Conservation (phyloP, 192 early-diverging fungal genomes). For the Rhizoclosmatium globosum region DNA sequence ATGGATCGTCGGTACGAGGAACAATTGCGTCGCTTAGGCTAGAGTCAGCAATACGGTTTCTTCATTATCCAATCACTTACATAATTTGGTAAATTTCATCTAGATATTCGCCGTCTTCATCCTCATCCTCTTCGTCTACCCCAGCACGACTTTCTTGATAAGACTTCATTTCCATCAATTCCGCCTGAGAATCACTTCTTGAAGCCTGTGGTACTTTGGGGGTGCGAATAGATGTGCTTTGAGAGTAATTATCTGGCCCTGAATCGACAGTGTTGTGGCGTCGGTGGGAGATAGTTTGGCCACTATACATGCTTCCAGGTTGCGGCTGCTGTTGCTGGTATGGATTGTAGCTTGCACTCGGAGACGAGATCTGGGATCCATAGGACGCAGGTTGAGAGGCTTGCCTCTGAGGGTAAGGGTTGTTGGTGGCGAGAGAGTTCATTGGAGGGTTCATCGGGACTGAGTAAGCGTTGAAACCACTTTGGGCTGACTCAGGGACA, state of each 20-base stretch:
- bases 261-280: not conserved
- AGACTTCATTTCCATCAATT: not conserved
- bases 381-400: not conserved
- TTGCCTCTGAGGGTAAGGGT: not conserved
- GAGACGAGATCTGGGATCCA: not conserved
- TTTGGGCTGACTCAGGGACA: not conserved
- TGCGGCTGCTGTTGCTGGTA: not conserved
- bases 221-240: not conserved
- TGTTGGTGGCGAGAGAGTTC: not conserved
- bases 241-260: not conserved
- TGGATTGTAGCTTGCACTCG: not conserved
- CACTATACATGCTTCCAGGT: not conserved
- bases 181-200: not conserved
- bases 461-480: not conserved
- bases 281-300: not conserved
- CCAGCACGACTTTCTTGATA: not conserved
- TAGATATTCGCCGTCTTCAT: not conserved
- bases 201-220: not conserved
- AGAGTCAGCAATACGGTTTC: not conserved
- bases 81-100: slow-evolving; percentile 7
- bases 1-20: slow-evolving; percentile 69
- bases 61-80: not conserved
- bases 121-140: not conserved
- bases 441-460: not conserved
- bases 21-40: slow-evolving; percentile 47